Percentiles rank a stretch among this genome's conserved stretches.
Conservation (phyloP, 257 asterid species). For the Ilex asprella region DNA sequence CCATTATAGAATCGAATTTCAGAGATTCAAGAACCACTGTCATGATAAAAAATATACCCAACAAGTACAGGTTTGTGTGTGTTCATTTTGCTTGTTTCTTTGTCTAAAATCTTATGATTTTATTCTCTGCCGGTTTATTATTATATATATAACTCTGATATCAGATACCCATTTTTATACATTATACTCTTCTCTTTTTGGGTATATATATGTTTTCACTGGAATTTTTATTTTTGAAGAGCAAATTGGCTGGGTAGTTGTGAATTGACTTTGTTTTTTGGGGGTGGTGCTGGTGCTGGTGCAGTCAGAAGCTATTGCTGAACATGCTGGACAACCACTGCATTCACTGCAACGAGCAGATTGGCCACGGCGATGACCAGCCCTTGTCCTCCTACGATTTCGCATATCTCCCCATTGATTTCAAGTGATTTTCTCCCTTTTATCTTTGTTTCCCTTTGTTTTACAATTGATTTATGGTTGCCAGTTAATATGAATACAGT, state of each 20-base stretch:
- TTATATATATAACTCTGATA: neutral
- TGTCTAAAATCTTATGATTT: neutral
- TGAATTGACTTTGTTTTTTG: slow-evolving; percentile 9
- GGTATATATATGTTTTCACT: too few species aligned
- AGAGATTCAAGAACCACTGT: slow-evolving; percentile 83
- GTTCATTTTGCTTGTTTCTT: slow-evolving; percentile 1
- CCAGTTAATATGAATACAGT: too few species aligned
- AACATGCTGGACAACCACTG: slow-evolving; percentile 99
- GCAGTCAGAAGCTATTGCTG: slow-evolving; percentile 90
- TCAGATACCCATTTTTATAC: slow-evolving; percentile 4
- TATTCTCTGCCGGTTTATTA: slow-evolving; percentile 19
- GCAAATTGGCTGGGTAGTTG: neutral
- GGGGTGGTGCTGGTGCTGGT: slow-evolving; percentile 11
- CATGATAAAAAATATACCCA: slow-evolving; percentile 98
- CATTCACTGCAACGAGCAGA: slow-evolving; percentile 90
- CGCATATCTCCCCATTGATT: slow-evolving; percentile 95
- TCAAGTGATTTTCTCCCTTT: slow-evolving; percentile 39
- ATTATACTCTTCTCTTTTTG: slow-evolving; percentile 24
- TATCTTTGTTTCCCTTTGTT: neutral
- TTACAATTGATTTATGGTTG: neutral
- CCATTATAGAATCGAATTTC: slow-evolving; percentile 47
- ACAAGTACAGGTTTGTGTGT: slow-evolving; percentile 74
- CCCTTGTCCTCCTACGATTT: slow-evolving; percentile 90
- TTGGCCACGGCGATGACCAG: slow-evolving; percentile 60
- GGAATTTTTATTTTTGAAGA: too few species aligned